These are phyloP conservation scores for Vitis hybrid DNA, from an alignment of 177 flowering plant species.

Conservation along the genomic window DNA sequence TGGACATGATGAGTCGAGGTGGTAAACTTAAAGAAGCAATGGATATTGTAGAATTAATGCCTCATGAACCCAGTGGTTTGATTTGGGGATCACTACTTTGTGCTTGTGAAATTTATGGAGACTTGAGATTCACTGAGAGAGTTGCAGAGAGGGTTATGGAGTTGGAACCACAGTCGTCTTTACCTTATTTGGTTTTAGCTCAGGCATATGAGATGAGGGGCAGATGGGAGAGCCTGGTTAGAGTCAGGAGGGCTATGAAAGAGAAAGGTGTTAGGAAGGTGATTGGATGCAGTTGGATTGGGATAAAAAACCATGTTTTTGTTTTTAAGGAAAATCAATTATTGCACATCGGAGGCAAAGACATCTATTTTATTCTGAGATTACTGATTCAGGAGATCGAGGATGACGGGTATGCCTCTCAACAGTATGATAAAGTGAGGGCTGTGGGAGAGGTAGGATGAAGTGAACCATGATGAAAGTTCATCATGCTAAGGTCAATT, in stretches of 20 bases:
- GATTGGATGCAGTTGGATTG: conserved; percentile 56
- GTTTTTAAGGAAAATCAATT: conserved; percentile 38
- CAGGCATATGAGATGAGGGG: conserved; percentile 47
- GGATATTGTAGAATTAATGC: conserved; percentile 36
- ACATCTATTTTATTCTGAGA: conserved; percentile 29
- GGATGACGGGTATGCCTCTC: conserved; percentile 15
- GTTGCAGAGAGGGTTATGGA: conserved; percentile 49
- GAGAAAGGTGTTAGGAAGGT: conserved; percentile 28
- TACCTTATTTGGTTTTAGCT: conserved; percentile 52
- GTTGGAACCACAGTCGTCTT: conserved; percentile 38
- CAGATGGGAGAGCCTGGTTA: conserved; percentile 59
- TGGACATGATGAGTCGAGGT: conserved; percentile 48
- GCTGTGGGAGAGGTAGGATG: conserved; percentile 14
- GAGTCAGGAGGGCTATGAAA: conserved; percentile 44
- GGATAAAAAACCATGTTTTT: conserved; percentile 31
- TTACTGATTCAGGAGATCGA: conserved; percentile 37
- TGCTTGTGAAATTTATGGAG: conserved; percentile 33
- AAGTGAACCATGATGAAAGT: too few species aligned
- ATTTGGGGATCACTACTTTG: conserved; percentile 46
- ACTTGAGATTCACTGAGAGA: conserved; percentile 40
- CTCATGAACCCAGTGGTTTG: conserved; percentile 30
- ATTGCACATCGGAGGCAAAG: conserved; percentile 31
- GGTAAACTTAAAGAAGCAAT: conserved; percentile 52
- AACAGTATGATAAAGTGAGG: conserved; percentile 6
- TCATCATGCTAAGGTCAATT: too few species aligned